Base-by-base conservation (phyloP, 306 rosid species). In the Alnus glutinosa region DNA sequence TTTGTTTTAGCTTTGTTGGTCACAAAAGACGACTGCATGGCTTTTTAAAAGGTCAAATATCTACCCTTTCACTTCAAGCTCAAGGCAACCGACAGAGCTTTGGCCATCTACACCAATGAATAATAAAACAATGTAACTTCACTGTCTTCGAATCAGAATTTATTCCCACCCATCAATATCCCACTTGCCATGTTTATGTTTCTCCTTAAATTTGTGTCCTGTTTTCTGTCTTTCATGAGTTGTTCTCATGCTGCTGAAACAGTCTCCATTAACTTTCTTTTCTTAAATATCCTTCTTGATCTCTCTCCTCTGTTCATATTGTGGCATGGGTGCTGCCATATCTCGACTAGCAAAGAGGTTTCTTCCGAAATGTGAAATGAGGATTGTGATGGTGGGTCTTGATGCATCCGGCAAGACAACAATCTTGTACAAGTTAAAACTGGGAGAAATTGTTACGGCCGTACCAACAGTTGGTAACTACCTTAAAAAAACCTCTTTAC, bases 331-430 rank as follows among this genome's bases (percentile, higher is more conserved):
- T 32, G 81, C 75, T 61, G 52, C 66, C 70, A 67, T 86, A n/a
- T 73, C 81, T 30, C 62, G 81, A 71, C 12, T 82, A 28, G 76
- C 77, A 57, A 84, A 80, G 78, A 78, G 78, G 83, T 76, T 90
- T 77, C 77, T 86, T 7, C 77, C 80, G 7, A 72, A 80, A 55
- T 73, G 81, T 70, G 86, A 68, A 61, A 70, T 86, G 74, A 89
- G 83, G 80, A 85, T 87, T 61, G 74, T 82, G 64, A 87, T 89
- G 86, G 79, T 87, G 52, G 86, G 85, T 83, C 92, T 89, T 79
- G 88, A 89, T 84, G 89, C 87, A n/a, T 86, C 88, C 1, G 88
- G 90, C 23, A 89, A 89, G 82, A 85, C 88, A 23, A 80, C 91
- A 72, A 85, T 82, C 67, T 73, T 87, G 8, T 87, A 78, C 81